Evolutionary conservation across 2,329 filamentous ascomycete genomes (phyloP).

Genomic region (Coniosporium tulheliwenetii): DNA sequence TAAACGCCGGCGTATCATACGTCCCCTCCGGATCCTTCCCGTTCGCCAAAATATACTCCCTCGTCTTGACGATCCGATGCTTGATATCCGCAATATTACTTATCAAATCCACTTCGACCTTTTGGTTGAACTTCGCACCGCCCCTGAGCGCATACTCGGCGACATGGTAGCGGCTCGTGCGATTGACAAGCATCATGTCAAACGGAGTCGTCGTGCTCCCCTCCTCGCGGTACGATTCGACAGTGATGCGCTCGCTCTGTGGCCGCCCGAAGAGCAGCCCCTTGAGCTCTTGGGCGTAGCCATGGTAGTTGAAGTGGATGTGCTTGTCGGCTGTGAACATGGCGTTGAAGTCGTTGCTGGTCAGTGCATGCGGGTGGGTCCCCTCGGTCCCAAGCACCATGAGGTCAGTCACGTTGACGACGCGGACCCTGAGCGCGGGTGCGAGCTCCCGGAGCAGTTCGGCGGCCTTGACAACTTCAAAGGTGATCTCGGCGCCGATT

Average conservation of each 20-base stretch:
- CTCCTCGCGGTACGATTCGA: constrained; percentile 48
- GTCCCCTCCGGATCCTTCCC: constrained; percentile 38
- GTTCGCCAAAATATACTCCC: constrained; percentile 35
- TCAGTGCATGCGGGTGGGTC: constrained; percentile 43
- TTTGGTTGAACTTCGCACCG: constrained; percentile 31
- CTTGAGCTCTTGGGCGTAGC: constrained; percentile 44
- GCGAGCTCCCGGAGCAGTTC: constrained; percentile 34
- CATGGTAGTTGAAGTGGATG: constrained; percentile 53
- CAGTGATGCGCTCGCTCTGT: constrained; percentile 33
- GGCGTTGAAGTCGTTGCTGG: constrained; percentile 32
- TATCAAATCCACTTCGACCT: constrained; percentile 29
- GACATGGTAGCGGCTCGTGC: constrained; percentile 44
- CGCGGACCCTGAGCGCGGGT: constrained; percentile 40
- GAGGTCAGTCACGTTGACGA: constrained; percentile 51
- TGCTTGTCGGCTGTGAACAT: constrained; percentile 41
- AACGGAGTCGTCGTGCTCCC: constrained; percentile 53
- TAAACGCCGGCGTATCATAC: constrained; percentile 33
- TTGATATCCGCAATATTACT: constrained; percentile 32
- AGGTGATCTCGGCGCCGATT: constrained; percentile 50
- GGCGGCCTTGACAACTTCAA: constrained; percentile 47
- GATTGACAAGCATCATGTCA: constrained; percentile 52
- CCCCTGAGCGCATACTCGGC: constrained; percentile 37
- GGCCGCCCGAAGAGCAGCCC: constrained; percentile 45
- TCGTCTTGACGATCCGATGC: constrained; percentile 31
- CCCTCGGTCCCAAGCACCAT: constrained; percentile 44